These are phyloP conservation scores for Canavalia ensiformis DNA, from an alignment of 306 rosid genomes.

Conservation along the genomic window DNA sequence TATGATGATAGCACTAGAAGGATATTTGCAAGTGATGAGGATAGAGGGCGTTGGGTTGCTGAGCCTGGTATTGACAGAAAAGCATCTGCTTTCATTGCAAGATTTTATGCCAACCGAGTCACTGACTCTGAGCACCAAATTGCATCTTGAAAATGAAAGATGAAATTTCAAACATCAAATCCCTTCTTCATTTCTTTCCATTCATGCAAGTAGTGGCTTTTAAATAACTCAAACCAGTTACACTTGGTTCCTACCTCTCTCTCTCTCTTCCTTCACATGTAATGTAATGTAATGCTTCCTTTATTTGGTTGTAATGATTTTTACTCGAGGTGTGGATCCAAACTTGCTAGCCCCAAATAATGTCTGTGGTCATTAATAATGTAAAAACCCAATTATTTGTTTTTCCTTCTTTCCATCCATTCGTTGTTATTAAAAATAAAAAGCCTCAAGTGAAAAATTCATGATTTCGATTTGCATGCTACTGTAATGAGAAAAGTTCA, in stretches of 20 bases:
- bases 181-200: neutral
- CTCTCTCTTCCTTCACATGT: neutral
- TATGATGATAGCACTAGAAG: conserved; percentile 63
- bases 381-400: conserved; percentile 48
- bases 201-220: conserved; percentile 26
- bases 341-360: conserved; percentile 44
- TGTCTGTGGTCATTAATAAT: conserved; percentile 53
- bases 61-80: conserved; percentile 92
- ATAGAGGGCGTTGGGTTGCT: conserved; percentile 78
- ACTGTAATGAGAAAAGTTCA: neutral
- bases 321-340: conserved; percentile 42
- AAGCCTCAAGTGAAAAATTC: neutral
- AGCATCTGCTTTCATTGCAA: conserved; percentile 85
- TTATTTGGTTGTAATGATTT: conserved; percentile 26
- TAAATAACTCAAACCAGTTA: conserved; percentile 36
- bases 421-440: neutral
- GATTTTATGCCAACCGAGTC: conserved; percentile 70
- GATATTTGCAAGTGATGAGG: conserved; percentile 85
- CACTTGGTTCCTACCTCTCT: conserved; percentile 23
- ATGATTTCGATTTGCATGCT: neutral
- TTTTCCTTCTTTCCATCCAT: conserved; percentile 18
- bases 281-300: conserved; percentile 12
- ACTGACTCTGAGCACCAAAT: conserved; percentile 64
- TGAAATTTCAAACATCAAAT: neutral
- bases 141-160: conserved; percentile 43